phyloP scores from a whole-genome alignment of 2,329 filamentous ascomycete species.

The Diaporthe sp. region DNA sequence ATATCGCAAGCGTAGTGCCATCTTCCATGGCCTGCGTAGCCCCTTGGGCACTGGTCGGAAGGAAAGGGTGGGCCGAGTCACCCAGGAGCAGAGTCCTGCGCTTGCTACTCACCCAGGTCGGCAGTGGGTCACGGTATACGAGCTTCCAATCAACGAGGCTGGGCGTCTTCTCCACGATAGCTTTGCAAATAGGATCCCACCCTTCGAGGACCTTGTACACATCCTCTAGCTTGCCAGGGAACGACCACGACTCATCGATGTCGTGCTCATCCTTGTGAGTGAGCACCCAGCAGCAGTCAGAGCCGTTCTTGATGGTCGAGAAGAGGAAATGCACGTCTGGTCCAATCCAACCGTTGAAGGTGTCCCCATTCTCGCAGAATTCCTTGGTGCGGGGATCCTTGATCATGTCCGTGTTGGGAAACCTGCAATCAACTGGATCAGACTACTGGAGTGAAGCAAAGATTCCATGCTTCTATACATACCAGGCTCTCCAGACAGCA shows the following conservation, averaged over 20 bases:
- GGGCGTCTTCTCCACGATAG: constrained; percentile 59
- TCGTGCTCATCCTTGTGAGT: constrained; percentile 65
- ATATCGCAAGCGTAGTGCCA: constrained; percentile 59
- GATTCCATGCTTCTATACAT: constrained; percentile 36
- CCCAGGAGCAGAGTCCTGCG: constrained; percentile 58
- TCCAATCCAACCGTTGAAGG: constrained; percentile 69
- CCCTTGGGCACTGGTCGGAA: constrained; percentile 59
- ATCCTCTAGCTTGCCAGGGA: constrained; percentile 62
- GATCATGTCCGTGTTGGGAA: constrained; percentile 61
- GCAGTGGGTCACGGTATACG: constrained; percentile 59
- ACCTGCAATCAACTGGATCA: constrained; percentile 41
- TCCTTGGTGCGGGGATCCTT: constrained; percentile 61
- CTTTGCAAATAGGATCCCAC: constrained; percentile 61
- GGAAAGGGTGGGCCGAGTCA: constrained; percentile 61
- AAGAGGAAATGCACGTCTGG: constrained; percentile 68
- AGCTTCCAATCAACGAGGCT: constrained; percentile 61
- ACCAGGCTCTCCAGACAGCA: constrained; percentile 65
- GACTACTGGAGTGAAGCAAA: neutral
- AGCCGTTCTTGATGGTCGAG: constrained; percentile 65
- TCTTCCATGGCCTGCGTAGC: constrained; percentile 63
- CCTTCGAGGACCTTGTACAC: constrained; percentile 61
- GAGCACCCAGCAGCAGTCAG: constrained; percentile 68
- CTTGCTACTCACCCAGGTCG: constrained; percentile 58
- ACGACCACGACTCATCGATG: constrained; percentile 66
- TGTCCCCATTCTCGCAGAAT: constrained; percentile 66